phyloP scores from a whole-genome alignment of 768 basidiomycete species.

The Tremella fuciformis region DNA sequence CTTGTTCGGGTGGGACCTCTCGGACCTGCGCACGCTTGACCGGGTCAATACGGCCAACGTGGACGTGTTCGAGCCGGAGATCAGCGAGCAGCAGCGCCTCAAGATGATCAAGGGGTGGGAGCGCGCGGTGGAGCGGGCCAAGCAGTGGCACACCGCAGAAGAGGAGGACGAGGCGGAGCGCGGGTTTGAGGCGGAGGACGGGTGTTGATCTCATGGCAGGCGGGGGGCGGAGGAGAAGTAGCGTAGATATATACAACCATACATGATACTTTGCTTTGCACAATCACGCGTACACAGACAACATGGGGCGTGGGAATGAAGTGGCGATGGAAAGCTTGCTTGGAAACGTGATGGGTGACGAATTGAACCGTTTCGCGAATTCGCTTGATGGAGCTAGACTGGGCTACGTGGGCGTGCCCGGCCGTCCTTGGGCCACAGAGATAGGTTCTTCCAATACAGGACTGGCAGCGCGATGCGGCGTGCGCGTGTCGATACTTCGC shows the following conservation, averaged over 20 bases:
- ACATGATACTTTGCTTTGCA: too few relatives aligned
- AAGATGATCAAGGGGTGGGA: conserved; percentile 79
- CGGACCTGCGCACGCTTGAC: conserved; percentile 72
- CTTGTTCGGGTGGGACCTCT: conserved; percentile 89
- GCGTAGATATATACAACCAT: too few relatives aligned
- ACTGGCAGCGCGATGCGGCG: background rate
- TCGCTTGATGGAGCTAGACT: too few relatives aligned
- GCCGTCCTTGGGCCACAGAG: too few relatives aligned
- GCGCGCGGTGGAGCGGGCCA: conserved; percentile 77
- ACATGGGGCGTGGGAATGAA: too few relatives aligned
- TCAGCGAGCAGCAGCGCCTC: conserved; percentile 60
- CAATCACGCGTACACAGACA: too few relatives aligned
- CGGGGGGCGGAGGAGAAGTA: too few relatives aligned
- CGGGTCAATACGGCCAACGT: conserved; percentile 85
- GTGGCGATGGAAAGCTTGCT: too few relatives aligned
- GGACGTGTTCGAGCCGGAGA: conserved; percentile 63
- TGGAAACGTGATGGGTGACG: too few relatives aligned
- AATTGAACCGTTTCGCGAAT: too few relatives aligned
- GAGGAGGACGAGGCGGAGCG: conserved; percentile 49
- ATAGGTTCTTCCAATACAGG: too few relatives aligned
- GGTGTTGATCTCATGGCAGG: background rate
- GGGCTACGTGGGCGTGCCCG: too few relatives aligned
- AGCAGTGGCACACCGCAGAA: conserved; percentile 69
- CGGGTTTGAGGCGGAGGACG: conserved; percentile 39
- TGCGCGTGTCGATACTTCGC: conserved; percentile 1